Evolutionary conservation across 495 filamentous ascomycete species (phyloP), one percentile per base, ranked within the genome.

Genomic region (Bacidia gigantensis): DNA sequence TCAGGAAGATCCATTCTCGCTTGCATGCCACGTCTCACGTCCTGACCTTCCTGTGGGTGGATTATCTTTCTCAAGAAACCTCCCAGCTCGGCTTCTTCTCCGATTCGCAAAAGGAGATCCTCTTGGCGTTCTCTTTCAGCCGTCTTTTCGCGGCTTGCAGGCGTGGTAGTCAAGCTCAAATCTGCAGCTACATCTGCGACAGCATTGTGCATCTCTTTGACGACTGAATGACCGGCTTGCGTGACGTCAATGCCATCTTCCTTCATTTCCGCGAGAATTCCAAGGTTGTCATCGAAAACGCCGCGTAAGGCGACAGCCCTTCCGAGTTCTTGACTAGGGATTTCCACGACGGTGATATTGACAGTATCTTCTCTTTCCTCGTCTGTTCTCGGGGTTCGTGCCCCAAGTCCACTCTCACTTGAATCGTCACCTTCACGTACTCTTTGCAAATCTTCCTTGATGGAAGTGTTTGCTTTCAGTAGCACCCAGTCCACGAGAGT

Each of bases 181-280:
- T 94, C 89, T 11, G 83, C 78, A 52, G 83, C 93, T 46, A 80
- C 82, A 47, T 88, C 84, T 0, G 80, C 65, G 17, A 95, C 77
- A 1, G 88, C 87, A 45, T 76, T 78, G 58, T 82, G 77, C 84
- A 94, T 92, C 62, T 95, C 89, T 50, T 81, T 80, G 10, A 87
- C 54, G 26, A 97, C 81, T 0, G 92, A 93, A 49, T 80, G 81
- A 7, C 84, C 84, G 3, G 79, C 78, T 0, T 80, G 44, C 1
- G 70, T 70, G 17, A 90, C 73, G 25, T 82, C 72, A 22, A 98
- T 78, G 14, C 93, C 93, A 58, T 98, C 92, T 53, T 88, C 80
- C 63, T 87, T 92, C 90, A 98, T 97, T 65, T 98, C 92, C 0
- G 81, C 78, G 57, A 97, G 95, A 66, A 98, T 94, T 46, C 92